phyloP scores from a whole-genome alignment of 257 asterid genomes.

The Solanum lignicaule region DNA sequence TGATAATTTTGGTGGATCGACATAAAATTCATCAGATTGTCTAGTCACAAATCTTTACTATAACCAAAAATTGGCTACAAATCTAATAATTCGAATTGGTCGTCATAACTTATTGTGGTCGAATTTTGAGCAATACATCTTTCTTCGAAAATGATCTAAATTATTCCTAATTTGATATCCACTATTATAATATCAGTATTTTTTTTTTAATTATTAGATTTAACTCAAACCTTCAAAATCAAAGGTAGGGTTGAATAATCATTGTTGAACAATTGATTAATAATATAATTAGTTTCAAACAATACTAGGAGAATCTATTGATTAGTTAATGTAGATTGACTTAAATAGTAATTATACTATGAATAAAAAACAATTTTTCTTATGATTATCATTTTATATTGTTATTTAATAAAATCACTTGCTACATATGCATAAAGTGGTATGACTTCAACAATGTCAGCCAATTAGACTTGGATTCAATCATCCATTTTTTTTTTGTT shows the following conservation, averaged over 20 bases:
- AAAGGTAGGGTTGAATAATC: background rate
- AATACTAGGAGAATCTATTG: background rate
- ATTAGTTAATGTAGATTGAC: background rate
- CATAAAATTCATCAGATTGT: background rate
- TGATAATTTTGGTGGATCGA: background rate
- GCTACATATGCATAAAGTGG: background rate
- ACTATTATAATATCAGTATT: too few relatives aligned
- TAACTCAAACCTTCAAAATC: background rate
- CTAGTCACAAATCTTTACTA: background rate
- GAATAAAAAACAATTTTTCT: background rate
- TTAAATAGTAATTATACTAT: background rate
- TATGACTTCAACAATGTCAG: background rate
- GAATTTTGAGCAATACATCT: too few relatives aligned
- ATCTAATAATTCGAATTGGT: background rate
- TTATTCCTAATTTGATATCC: background rate
- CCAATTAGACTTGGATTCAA: background rate
- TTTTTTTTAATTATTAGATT: too few relatives aligned
- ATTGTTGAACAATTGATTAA: background rate
- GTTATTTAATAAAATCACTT: background rate
- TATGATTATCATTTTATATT: background rate
- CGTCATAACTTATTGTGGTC: too few relatives aligned
- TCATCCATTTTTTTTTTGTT: too few relatives aligned
- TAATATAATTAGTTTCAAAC: background rate
- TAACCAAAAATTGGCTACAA: background rate
- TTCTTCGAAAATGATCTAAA: too few relatives aligned